These are phyloP conservation scores for Kazachstania africana DNA, from an alignment of 805 yeast genomes.

Conservation along the genomic window DNA sequence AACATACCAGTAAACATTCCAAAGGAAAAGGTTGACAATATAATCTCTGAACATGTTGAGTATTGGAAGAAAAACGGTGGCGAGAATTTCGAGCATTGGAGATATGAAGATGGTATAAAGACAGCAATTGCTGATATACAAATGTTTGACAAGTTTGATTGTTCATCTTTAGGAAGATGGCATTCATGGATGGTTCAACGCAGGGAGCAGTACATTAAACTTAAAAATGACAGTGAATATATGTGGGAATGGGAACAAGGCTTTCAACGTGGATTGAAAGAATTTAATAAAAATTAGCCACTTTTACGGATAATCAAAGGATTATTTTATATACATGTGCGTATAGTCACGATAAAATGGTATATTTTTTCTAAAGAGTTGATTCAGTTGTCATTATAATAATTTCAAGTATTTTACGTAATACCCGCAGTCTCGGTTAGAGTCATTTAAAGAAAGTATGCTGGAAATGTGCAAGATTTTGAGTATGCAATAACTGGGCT, in stretches of 20 bases:
- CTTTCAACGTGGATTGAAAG: slow-evolving; percentile 46
- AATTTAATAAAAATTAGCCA: slow-evolving; percentile 9
- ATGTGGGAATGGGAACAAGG: slow-evolving; percentile 92
- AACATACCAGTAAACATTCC: slow-evolving; percentile 19
- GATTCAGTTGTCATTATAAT: no score
- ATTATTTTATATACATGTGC: no score
- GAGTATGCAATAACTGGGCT: no score
- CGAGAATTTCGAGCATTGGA: slow-evolving; percentile 65
- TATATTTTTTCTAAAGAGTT: no score
- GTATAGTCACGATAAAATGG: no score
- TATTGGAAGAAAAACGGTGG: slow-evolving; percentile 60
- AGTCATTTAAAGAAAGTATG: no score
- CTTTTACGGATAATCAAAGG: no score
- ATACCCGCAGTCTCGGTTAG: no score
- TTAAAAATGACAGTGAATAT: slow-evolving; percentile 43
- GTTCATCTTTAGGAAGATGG: slow-evolving; percentile 62
- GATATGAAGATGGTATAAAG: slow-evolving; percentile 68
- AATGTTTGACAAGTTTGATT: slow-evolving; percentile 57
- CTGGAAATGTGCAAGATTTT: no score
- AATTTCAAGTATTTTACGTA: no score
- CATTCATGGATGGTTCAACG: slow-evolving; percentile 60
- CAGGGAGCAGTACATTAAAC: slow-evolving; percentile 43
- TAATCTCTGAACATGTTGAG: slow-evolving; percentile 35
- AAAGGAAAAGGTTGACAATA: slow-evolving; percentile 23
- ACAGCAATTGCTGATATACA: slow-evolving; percentile 65